Evolutionary conservation across 345 rosid genomes (phyloP), one percentile per base, ranked within the genome.

Genomic region (Kandelia obovata): DNA sequence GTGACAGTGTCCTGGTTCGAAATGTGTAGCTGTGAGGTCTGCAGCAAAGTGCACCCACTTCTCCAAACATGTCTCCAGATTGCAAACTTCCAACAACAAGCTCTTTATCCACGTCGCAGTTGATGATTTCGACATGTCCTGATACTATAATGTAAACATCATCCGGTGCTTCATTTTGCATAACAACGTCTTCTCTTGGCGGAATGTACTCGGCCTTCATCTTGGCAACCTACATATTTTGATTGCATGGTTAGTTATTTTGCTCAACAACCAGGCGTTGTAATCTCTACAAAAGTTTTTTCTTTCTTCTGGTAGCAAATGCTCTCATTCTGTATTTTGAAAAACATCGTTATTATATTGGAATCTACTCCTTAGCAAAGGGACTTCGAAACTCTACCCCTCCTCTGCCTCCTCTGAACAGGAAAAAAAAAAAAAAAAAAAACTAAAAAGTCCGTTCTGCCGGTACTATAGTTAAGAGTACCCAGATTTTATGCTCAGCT

Each of bases 141-240:
- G 98, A 89, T 13, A 91, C 92, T 1, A 94, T 79, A 56, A 91
- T 86, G 74, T 94, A 89, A 52, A 88, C 86, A 83, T 94, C 97
- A 3, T 94, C 97, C 0, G 98, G 90, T 0, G 93, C 72, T 75
- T 94, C 97, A 53, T 87, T 89, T 62, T 87, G 93, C 89, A 91
- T 81, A 3, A 88, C 72, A 5, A 94, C 95, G 78, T 94, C 98
- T 73, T 91, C 98, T 79, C 84, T 83, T 15, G 97, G 97, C 6
- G 98, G 98, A 64, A 91, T 77, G 74, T 94, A 94, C 83, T 94
- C 98, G 6, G 96, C 96, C 71, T 78, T 91, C 93, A 89, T 89
- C 75, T 84, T 85, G 1, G 96, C 79, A 11, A 91, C 94, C 98
- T 91, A 55, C 55, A 26, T 2, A 34, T 39, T 43, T 35, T 17